A percentile compares a stretch with the other conserved stretches of the same genome.
Evolutionary conservation across 495 filamentous ascomycete genomes (phyloP).

Genomic region (Penicillium cataractarum): DNA sequence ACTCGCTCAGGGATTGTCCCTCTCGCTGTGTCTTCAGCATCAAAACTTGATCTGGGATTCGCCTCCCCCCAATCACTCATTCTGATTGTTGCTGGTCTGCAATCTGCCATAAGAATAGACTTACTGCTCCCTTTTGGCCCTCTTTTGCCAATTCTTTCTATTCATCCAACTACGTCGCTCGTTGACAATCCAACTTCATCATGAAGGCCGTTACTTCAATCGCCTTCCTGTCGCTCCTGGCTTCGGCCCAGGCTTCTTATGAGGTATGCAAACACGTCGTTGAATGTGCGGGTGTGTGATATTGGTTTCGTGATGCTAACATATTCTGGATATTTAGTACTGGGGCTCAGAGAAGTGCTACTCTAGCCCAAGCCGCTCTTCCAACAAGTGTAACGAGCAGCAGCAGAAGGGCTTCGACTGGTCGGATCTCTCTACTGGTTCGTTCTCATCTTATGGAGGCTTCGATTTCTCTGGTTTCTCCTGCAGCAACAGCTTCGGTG

Average conservation of each 20-base stretch:
- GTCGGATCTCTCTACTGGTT: slow-evolving; percentile 61
- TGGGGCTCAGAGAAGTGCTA: slow-evolving; percentile 66
- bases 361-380: slow-evolving; percentile 69
- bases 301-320: not conserved
- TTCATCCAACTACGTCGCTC: slow-evolving; percentile 14
- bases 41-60: slow-evolving; percentile 8
- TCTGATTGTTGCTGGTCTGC: slow-evolving; percentile 13
- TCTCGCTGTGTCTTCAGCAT: slow-evolving; percentile 9
- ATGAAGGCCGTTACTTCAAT: slow-evolving; percentile 33
- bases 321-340: slow-evolving; percentile 23
- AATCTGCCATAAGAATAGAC: slow-evolving; percentile 9
- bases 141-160: not conserved
- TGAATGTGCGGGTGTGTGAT: slow-evolving; percentile 12
- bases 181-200: slow-evolving; percentile 25
- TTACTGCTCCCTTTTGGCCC: not conserved
- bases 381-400: slow-evolving; percentile 73
- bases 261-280: slow-evolving; percentile 23
- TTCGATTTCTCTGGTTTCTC: slow-evolving; percentile 74
- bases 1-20: slow-evolving; percentile 19
- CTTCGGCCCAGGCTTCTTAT: slow-evolving; percentile 28
- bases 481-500: slow-evolving; percentile 60
- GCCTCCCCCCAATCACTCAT: slow-evolving; percentile 1
- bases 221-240: slow-evolving; percentile 36
- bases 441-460: slow-evolving; percentile 68
- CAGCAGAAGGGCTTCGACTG: slow-evolving; percentile 75